Percentiles rank a stretch among this genome's conserved stretches.
Evolutionary conservation across 2,329 filamentous ascomycete genomes (phyloP).

Genomic region (Cladophialophora bantiana): DNA sequence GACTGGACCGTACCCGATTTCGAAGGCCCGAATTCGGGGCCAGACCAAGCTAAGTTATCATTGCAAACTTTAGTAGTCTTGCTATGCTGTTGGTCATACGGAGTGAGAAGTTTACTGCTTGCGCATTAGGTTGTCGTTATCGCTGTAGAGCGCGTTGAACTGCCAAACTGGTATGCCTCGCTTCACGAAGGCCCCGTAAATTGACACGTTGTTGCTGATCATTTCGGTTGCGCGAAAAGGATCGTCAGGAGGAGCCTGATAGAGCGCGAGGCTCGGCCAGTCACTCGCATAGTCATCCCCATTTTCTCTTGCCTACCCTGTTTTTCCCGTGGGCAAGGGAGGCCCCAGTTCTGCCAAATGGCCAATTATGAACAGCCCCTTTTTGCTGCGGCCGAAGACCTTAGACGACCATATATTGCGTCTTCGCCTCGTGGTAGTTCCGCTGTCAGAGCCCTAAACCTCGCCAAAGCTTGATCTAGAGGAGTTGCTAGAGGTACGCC

Average conservation of each 20-base stretch:
- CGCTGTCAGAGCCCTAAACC: conserved; percentile 4
- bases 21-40: neutral
- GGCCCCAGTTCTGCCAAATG: neutral
- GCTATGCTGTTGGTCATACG: neutral
- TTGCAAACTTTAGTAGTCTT: neutral
- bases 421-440: conserved; percentile 30
- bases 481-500: neutral
- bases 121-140: neutral
- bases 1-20: neutral
- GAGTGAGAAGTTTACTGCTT: neutral
- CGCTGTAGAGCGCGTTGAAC: conserved; percentile 5
- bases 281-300: conserved; percentile 3
- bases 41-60: conserved; percentile 14
- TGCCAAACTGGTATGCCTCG: conserved; percentile 13
- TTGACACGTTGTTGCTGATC: conserved; percentile 12
- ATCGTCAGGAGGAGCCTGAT: conserved; percentile 15
- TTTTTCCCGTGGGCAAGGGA: conserved; percentile 5
- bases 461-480: conserved; percentile 12
- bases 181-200: neutral
- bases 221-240: conserved; percentile 18
- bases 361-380: conserved; percentile 12
- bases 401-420: conserved; percentile 20
- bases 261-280: conserved; percentile 9
- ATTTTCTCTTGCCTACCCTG: conserved; percentile 7
- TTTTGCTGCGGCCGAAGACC: neutral